phyloP scores from a whole-genome alignment of 2,329 filamentous ascomycete genomes.

The Zymoseptoria tritici region DNA sequence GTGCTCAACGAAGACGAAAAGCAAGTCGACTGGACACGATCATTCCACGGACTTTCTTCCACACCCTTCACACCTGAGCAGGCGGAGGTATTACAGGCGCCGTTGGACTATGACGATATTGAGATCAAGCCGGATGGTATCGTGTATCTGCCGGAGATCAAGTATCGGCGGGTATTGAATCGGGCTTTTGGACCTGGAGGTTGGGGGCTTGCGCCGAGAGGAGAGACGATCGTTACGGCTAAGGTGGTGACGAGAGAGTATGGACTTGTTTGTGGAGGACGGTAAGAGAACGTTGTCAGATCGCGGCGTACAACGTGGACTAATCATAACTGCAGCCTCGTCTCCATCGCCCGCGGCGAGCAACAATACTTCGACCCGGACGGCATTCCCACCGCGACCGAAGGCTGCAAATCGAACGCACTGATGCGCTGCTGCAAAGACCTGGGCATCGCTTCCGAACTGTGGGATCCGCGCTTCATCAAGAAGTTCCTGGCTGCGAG shows the following conservation, averaged over 20 bases:
- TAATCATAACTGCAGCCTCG: conserved; percentile 60
- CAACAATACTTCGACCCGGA: conserved; percentile 89
- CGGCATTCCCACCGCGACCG: conserved; percentile 84
- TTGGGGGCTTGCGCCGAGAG: conserved; percentile 86
- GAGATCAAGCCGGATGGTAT: conserved; percentile 98
- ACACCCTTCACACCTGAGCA: conserved; percentile 65
- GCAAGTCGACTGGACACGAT: conserved; percentile 72
- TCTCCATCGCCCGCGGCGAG: conserved; percentile 87
- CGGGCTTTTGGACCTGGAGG: conserved; percentile 87
- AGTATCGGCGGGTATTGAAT: conserved; percentile 88
- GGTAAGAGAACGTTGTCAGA: conserved; percentile 59
- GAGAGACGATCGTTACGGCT: conserved; percentile 76
- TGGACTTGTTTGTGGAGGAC: conserved; percentile 76
- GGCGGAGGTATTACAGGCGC: conserved; percentile 59
- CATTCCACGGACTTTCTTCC: conserved; percentile 70
- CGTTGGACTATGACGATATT: conserved; percentile 65
- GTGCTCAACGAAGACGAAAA: conserved; percentile 41
- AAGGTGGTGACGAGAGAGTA: conserved; percentile 84
- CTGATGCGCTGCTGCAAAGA: conserved; percentile 99
- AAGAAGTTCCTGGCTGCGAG: conserved; percentile 68
- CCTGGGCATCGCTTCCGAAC: conserved; percentile 83
- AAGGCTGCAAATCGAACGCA: conserved; percentile 96
- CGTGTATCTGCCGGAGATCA: conserved; percentile 94
- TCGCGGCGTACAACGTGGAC: too few relatives aligned
- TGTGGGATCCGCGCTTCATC: conserved; percentile 94